Evolutionary conservation across 23 red algal genomes (phyloP).

Genomic region (Agarophyton chilense): DNA sequence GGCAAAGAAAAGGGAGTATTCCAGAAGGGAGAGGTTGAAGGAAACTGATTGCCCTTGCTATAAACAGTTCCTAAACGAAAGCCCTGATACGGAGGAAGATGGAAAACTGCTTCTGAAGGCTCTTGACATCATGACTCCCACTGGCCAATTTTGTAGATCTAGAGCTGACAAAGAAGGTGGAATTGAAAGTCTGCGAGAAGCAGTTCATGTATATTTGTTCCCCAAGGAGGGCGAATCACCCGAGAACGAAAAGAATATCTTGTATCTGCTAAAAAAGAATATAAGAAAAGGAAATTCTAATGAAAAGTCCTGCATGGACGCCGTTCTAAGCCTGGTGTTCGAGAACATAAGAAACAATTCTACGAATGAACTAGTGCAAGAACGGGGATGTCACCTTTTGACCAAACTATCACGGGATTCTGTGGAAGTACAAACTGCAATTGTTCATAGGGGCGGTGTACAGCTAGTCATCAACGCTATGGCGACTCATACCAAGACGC

Average conservation of each 20-base stretch:
- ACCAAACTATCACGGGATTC: conserved; percentile 14
- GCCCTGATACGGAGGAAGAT: background rate
- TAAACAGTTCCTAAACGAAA: background rate
- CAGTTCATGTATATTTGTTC: background rate
- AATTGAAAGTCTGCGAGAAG: background rate
- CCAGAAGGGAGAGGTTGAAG: conserved; percentile 3
- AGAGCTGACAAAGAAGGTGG: background rate
- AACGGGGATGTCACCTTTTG: conserved; percentile 6
- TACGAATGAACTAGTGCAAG: background rate
- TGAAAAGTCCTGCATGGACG: background rate
- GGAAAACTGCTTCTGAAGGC: background rate
- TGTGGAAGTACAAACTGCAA: background rate
- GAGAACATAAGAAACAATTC: background rate
- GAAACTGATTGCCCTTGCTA: background rate
- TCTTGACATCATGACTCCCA: background rate
- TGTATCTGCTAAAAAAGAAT: background rate
- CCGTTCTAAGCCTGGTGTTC: background rate
- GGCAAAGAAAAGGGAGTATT: background rate
- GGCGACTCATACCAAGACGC: background rate
- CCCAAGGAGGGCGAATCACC: background rate
- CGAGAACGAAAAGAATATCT: background rate
- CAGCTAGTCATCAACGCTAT: background rate
- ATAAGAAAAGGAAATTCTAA: background rate
- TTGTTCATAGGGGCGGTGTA: background rate
- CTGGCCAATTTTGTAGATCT: background rate